Evolutionary conservation across 257 asterid genomes (phyloP), one percentile per base, ranked within the genome.

Genomic region (Handroanthus guayacan): DNA sequence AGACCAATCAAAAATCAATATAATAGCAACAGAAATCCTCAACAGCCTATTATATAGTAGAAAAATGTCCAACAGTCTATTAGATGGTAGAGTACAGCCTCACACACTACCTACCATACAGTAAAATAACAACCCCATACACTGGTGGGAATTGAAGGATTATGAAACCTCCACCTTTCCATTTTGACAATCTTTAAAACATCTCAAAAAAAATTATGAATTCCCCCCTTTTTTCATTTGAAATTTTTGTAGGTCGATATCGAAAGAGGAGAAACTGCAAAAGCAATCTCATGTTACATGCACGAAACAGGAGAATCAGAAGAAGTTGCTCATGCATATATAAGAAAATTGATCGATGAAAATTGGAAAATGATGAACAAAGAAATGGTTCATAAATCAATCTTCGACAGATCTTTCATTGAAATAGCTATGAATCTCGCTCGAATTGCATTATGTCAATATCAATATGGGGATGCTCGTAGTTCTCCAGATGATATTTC

Each of bases 281-380:
- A 81, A n/a, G 75, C 82, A 18, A 37, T 77, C 4, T 13, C 72
- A 2, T 81, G 76, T 52, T 81, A 50, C 58, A 72, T 77, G 85
- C 75, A 50, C 45, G 82, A 77, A 60, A 58, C 57, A 0, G 63
- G 82, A 0, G 16, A 7, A 5, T 76, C 82, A 11, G 69, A 47
- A 5, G 72, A 67, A 67, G 72, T 5, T 11, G 72, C 60, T 25
- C 8, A 31, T 20, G 44, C 72, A 20, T 67, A 67, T 25, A 8
- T 67, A 11, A 20, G 44, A 48, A 51, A 20, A 11, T 47, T 67
- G 44, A 67, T 45, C 18, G 45, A 67, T 47, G 9, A 67, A 6
- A 67, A 47, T 6, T 67, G 44, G 60, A 67, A 67, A 6, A 67
- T 67, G 60, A 67, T 67, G 18, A 67, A 67, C 72, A 67, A 47